A percentile compares a stretch with the other conserved stretches of the same genome.
Evolutionary conservation across 2,329 filamentous ascomycete species (phyloP).

Genomic region (Ceratocystiopsis brevicomis): DNA sequence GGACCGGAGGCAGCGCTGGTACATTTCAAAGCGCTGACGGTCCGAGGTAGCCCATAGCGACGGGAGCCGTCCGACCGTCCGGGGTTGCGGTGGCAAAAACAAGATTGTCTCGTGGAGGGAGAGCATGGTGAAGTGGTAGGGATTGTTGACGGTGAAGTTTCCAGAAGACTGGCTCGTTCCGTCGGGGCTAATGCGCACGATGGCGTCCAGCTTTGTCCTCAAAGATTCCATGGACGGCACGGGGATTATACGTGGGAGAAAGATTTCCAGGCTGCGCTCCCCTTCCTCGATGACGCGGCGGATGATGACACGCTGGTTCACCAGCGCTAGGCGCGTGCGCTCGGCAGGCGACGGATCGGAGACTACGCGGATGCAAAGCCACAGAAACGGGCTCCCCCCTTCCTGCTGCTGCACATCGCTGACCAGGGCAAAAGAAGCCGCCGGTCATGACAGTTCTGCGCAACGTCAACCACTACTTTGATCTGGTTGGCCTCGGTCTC

Average conservation of each 20-base stretch:
- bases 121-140: constrained; percentile 5
- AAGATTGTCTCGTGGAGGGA: constrained; percentile 5
- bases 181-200: too few species aligned
- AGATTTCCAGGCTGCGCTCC: constrained; percentile 27
- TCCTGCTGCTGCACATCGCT: constrained; percentile 18
- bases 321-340: constrained; percentile 21
- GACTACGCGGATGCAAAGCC: constrained; percentile 28
- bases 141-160: constrained; percentile 1
- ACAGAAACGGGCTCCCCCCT: constrained; percentile 28
- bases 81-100: too few species aligned
- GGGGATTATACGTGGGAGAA: constrained; percentile 15
- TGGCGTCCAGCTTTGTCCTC: constrained; percentile 1
- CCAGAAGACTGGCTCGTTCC: neutral
- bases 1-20: constrained; percentile 6
- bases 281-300: constrained; percentile 29
- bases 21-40: constrained; percentile 2
- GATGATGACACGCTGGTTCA: constrained; percentile 23
- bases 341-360: constrained; percentile 22
- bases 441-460: constrained; percentile 11
- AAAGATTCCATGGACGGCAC: constrained; percentile 1
- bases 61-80: neutral
- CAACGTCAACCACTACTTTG: constrained; percentile 17
- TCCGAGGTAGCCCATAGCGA: neutral
- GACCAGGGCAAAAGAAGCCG: constrained; percentile 17
- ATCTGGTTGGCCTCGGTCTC: constrained; percentile 23